Conservation (phyloP, 2,329 filamentous ascomycete genomes). For the Aspergillus viridinutans region DNA sequence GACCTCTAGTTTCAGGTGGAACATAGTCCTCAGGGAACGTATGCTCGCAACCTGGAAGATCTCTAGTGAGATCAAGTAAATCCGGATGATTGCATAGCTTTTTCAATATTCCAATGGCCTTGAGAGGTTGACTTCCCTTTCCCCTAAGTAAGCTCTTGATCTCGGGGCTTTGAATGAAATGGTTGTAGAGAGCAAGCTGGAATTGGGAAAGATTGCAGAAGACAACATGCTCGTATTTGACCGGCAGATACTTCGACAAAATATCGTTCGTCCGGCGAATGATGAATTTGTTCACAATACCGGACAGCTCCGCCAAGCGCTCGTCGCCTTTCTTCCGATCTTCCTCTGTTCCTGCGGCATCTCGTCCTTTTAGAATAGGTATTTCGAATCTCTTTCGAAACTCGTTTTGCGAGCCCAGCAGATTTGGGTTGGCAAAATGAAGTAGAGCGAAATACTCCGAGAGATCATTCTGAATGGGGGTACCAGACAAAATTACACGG, state of each 20-base stretch:
- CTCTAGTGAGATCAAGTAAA: conserved; percentile 73
- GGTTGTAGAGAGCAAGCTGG: conserved; percentile 89
- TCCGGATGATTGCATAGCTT: conserved; percentile 99
- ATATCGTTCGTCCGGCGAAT: conserved; percentile 98
- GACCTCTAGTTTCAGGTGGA: conserved; percentile 78
- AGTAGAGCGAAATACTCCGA: conserved; percentile 95
- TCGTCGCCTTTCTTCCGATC: conserved; percentile 81
- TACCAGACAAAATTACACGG: conserved; percentile 91
- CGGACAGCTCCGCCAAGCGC: conserved; percentile 73
- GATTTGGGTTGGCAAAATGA: conserved; percentile 91
- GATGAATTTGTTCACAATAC: conserved; percentile 94
- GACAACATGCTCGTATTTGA: conserved; percentile 99
- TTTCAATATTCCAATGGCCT: conserved; percentile 94
- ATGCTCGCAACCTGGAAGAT: conserved; percentile 81
- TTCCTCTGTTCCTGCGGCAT: conserved; percentile 79
- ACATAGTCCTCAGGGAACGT: conserved; percentile 83
- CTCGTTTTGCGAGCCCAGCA: conserved; percentile 81
- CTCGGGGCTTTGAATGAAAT: conserved; percentile 92
- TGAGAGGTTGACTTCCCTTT: conserved; percentile 92
- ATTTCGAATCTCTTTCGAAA: conserved; percentile 94
- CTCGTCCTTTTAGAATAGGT: conserved; percentile 84
- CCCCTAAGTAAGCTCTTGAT: conserved; percentile 88
- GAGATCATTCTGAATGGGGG: conserved; percentile 97
- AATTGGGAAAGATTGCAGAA: conserved; percentile 95
- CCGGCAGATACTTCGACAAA: conserved; percentile 90